Conservation (phyloP, 2,329 filamentous ascomycete genomes). For the Cryphonectria parasitica region DNA sequence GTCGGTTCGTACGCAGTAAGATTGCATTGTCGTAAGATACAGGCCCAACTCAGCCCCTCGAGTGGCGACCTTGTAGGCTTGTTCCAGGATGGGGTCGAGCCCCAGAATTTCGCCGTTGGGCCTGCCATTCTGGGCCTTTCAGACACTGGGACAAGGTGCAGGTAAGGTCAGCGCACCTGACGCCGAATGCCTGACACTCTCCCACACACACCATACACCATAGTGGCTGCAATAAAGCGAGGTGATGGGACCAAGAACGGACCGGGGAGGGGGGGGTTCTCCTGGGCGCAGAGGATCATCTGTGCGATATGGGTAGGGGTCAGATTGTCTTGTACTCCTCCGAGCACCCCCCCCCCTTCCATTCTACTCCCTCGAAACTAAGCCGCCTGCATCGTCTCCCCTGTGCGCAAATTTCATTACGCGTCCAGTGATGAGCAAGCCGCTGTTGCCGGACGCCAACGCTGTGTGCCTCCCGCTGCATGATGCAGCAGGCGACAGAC, state of each 20-base stretch:
- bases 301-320: slow-evolving; percentile 7
- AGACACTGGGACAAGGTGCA: slow-evolving; percentile 20
- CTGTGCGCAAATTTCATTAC: slow-evolving; percentile 25
- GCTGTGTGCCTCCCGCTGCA: slow-evolving; percentile 7
- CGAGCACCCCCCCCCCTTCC: neutral
- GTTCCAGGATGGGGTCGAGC: slow-evolving; percentile 15
- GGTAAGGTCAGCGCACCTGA: slow-evolving; percentile 28
- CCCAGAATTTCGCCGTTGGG: slow-evolving; percentile 17
- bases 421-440: slow-evolving; percentile 15
- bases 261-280: slow-evolving; percentile 2
- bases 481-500: slow-evolving; percentile 4
- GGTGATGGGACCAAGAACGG: slow-evolving; percentile 8
- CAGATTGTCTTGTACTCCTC: neutral
- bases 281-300: slow-evolving; percentile 14
- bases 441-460: slow-evolving; percentile 17
- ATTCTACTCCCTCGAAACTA: neutral
- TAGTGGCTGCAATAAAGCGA: neutral
- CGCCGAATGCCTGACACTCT: slow-evolving; percentile 5
- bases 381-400: slow-evolving; percentile 18
- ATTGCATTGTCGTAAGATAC: slow-evolving; percentile 27
- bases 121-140: slow-evolving; percentile 16
- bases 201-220: slow-evolving; percentile 17
- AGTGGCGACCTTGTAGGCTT: slow-evolving; percentile 19
- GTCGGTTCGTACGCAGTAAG: slow-evolving; percentile 18
- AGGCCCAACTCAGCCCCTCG: slow-evolving; percentile 20